phyloP scores from a whole-genome alignment of 1,284 basidiomycete genomes.

The Cutaneotrichosporon sp. region DNA sequence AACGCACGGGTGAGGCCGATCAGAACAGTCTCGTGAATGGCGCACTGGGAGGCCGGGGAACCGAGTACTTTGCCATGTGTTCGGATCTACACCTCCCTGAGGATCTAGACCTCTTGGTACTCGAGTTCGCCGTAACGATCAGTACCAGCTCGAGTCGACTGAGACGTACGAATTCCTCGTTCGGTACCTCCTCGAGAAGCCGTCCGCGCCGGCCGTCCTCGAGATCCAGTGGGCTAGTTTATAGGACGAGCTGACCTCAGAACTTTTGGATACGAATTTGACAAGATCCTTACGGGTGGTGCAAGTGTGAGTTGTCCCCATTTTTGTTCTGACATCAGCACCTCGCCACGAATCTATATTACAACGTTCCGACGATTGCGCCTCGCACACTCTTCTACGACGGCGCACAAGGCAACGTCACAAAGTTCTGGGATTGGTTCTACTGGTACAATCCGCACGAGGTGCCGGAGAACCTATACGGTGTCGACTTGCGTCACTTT shows the following conservation, averaged over 20 bases:
- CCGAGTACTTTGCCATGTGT: slow-evolving; percentile 37
- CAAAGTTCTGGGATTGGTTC: slow-evolving; percentile 15
- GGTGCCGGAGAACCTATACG: slow-evolving; percentile 10
- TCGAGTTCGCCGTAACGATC: slow-evolving; percentile 45
- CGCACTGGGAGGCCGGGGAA: slow-evolving; percentile 21
- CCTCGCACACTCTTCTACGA: slow-evolving; percentile 36
- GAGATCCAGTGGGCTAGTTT: slow-evolving; percentile 2
- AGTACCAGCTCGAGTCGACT: background rate
- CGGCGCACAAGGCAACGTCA: slow-evolving; percentile 19
- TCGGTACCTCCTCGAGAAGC: slow-evolving; percentile 11
- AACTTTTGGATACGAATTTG: slow-evolving; percentile 38
- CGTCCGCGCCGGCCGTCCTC: slow-evolving; percentile 11
- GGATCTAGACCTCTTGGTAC: slow-evolving; percentile 33
- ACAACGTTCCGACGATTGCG: slow-evolving; percentile 45
- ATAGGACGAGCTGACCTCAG: slow-evolving; percentile 20
- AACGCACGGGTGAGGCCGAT: slow-evolving; percentile 7
- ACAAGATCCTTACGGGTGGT: slow-evolving; percentile 33
- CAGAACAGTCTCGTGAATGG: slow-evolving; percentile 36
- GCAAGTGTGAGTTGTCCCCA: slow-evolving; percentile 4
- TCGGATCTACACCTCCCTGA: slow-evolving; percentile 34
- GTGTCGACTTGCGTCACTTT: slow-evolving; percentile 40
- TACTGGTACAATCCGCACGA: slow-evolving; percentile 14
- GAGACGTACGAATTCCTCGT: slow-evolving; percentile 19
- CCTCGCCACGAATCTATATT: slow-evolving; percentile 39
- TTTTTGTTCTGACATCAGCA: slow-evolving; percentile 27